Base-by-base conservation (phyloP, 2,329 filamentous ascomycete genomes). In the Colletotrichum sp. region DNA sequence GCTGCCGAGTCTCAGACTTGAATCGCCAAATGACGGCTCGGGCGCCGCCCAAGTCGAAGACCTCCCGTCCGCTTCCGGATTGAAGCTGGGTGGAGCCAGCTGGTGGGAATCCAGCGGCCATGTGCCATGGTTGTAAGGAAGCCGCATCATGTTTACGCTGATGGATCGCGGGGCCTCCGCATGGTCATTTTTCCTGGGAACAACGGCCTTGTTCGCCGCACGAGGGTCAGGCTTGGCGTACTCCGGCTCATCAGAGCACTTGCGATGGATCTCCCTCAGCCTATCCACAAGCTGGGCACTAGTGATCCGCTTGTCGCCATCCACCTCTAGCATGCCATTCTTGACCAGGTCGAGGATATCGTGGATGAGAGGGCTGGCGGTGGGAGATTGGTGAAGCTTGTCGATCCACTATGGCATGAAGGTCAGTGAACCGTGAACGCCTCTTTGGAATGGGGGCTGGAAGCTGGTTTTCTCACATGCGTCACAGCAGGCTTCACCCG, bases 401-500 rank as follows among this genome's bases (percentile, higher is more conserved):
- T 69, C 16, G 25, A 73, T 49, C 71, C 64, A 4, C 4, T 27
- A 36, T 9, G 39, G 29, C 12, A 52, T 12, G 29, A 61, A 44
- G 8, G 36, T 44, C 64, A 61, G 25, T 61, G 12, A 29, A 19
- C 16, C 16, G 27, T 19, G 27, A 16, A 27, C 0, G 19, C 19
- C 36, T 8, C 61, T n/a, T 34, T 63, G 29, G n/a, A 59, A n/a
- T n/a, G 16, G 27, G 9, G 49, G 1, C 15, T 19, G 15, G 1
- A 39, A 39, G 7, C 27, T 8, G n/a, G 19, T 11, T 16, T 19
- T 29, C 70, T 55, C 5, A 73, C 71, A 7, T 69, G 16, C 9
- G 57, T 22, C 4, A 73, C 71, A 11, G 34, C n/a, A 22, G 55
- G 29, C 29, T 73, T 73, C 3, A 73, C 36, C 12, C 29, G 13